These are phyloP conservation scores for Phellopilus nigrolimitatus DNA, from an alignment of 1,284 basidiomycete genomes.

Conservation along the genomic window DNA sequence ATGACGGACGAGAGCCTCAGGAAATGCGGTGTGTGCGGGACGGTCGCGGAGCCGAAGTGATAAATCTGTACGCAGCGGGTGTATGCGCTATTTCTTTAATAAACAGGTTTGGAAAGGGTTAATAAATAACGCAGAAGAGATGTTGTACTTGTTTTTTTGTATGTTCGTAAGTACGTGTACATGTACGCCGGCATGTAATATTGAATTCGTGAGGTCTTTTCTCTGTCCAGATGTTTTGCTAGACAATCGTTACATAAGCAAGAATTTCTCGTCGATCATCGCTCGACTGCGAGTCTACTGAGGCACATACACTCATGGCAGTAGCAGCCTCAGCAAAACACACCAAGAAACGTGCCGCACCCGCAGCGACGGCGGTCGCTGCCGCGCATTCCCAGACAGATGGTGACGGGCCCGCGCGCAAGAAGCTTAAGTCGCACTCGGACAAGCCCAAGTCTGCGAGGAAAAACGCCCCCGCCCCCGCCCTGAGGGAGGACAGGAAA, in stretches of 20 bases:
- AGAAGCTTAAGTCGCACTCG: slow-evolving; percentile 2
- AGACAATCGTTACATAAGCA: neutral
- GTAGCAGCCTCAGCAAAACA: slow-evolving; percentile 7
- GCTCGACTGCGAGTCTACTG: neutral
- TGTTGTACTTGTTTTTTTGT: too few relatives aligned
- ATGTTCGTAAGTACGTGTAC: too few relatives aligned
- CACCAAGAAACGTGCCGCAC: slow-evolving; percentile 9
- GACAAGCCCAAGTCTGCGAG: neutral
- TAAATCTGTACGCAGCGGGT: too few relatives aligned
- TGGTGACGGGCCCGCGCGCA: neutral
- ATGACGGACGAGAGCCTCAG: slow-evolving; percentile 37
- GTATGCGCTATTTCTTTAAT: neutral
- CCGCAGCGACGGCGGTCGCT: too few relatives aligned
- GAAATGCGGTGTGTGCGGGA: slow-evolving; percentile 40
- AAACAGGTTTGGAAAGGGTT: neutral
- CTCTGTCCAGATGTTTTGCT: too few relatives aligned
- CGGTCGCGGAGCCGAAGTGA: slow-evolving; percentile 35
- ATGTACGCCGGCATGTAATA: too few relatives aligned
- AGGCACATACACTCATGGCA: neutral
- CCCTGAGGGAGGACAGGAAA: neutral
- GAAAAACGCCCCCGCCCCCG: neutral
- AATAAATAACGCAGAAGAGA: too few relatives aligned
- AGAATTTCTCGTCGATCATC: too few relatives aligned
- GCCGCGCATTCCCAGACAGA: too few relatives aligned
- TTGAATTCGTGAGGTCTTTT: too few relatives aligned